These are phyloP conservation scores for Circinella umbellata DNA, from an alignment of 371 early-diverging fungal genomes.

Conservation along the genomic window DNA sequence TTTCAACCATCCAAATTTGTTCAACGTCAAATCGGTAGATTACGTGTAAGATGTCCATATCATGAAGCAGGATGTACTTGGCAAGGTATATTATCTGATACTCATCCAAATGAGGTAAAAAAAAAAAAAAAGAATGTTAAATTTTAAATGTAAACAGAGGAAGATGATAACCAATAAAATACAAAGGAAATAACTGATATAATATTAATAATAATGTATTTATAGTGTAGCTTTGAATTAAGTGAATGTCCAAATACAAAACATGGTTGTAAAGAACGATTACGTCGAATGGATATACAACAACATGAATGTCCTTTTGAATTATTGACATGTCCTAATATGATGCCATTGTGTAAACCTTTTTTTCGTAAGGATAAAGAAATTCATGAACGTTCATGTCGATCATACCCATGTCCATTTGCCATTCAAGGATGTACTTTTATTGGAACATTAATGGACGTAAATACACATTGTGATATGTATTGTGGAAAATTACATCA, in stretches of 20 bases:
- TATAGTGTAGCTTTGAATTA: constrained; percentile 40
- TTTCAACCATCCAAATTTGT: constrained; percentile 56
- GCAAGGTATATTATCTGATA: constrained; percentile 45
- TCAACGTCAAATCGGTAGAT: constrained; percentile 45
- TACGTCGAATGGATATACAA: constrained; percentile 25
- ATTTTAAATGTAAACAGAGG: background rate
- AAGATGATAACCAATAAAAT: background rate
- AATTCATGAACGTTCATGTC: constrained; percentile 43
- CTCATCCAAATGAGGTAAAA: constrained; percentile 40
- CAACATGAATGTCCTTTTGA: constrained; percentile 46
- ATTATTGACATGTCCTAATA: constrained; percentile 45
- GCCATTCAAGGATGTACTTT: constrained; percentile 45
- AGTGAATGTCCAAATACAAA: constrained; percentile 40
- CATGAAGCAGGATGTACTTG: constrained; percentile 45
- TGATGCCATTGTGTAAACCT: constrained; percentile 40
- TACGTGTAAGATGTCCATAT: constrained; percentile 42
- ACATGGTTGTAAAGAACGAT: constrained; percentile 41
- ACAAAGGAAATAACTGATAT: too few relatives aligned
- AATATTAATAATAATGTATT: background rate
- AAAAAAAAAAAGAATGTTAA: too few relatives aligned
- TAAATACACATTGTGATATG: constrained; percentile 34
- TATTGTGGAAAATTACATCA: constrained; percentile 50
- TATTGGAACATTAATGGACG: constrained; percentile 37
- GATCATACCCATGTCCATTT: constrained; percentile 45
- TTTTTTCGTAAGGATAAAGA: constrained; percentile 40